Evolutionary conservation across 2,329 filamentous ascomycete genomes (phyloP).

Genomic region (Tolypocladium album): DNA sequence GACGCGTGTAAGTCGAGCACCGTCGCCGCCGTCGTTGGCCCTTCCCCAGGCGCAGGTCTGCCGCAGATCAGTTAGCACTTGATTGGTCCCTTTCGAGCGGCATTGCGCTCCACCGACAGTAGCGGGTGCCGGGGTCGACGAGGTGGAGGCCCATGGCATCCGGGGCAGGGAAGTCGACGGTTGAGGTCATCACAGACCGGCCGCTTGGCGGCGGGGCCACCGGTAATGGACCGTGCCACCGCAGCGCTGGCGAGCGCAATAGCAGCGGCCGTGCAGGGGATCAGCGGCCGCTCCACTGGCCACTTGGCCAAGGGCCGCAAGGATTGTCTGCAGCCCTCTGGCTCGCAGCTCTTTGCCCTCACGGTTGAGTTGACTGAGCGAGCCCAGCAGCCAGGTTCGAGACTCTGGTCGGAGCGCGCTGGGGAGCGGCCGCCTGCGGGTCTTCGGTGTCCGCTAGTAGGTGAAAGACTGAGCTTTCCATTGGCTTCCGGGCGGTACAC

Average conservation of each 20-base stretch:
- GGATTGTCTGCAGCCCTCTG: background rate
- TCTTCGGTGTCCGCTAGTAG: background rate
- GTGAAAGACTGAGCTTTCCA: background rate
- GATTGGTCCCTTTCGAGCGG: background rate
- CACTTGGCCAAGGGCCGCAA: background rate
- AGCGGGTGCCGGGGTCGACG: background rate
- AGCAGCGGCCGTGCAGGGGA: background rate
- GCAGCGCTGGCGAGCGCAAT: background rate
- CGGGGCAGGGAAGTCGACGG: background rate
- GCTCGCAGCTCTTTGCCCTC: background rate
- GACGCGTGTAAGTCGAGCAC: background rate
- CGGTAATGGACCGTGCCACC: conserved; percentile 3
- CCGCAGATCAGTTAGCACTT: background rate
- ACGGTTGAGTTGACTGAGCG: background rate
- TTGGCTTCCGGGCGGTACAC: background rate
- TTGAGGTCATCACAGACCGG: background rate
- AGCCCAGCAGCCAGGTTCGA: background rate
- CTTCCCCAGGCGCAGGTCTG: background rate
- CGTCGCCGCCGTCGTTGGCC: background rate
- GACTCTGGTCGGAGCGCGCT: background rate
- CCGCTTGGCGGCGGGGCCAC: conserved; percentile 3
- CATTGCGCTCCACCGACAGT: background rate
- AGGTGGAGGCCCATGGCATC: background rate
- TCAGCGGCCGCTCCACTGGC: background rate
- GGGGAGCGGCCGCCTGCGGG: background rate